Percentiles rank a stretch among this genome's conserved stretches.
Conservation (phyloP, 495 filamentous ascomycete species). For the Durotheca rogersii region DNA sequence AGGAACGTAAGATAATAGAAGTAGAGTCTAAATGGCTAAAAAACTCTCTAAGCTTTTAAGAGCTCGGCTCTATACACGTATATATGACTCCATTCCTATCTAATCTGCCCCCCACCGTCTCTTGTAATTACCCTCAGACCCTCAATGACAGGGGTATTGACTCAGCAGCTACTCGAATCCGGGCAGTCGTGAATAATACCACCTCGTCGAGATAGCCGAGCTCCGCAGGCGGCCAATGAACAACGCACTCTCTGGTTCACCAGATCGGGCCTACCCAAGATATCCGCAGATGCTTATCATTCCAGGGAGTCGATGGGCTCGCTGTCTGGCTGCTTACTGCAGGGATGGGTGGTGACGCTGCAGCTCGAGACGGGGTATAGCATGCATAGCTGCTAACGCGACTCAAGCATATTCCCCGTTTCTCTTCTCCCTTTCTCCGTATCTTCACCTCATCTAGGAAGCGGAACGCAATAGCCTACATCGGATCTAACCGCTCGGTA, state of each 20-base stretch:
- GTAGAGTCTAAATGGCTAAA: too few relatives aligned
- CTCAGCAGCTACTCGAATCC: too few relatives aligned
- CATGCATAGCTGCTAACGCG: conserved; percentile 4
- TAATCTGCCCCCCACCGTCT: too few relatives aligned
- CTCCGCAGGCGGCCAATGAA: conserved; percentile 8
- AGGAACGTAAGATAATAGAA: too few relatives aligned
- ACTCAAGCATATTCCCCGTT: too few relatives aligned
- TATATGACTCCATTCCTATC: conserved; percentile 12
- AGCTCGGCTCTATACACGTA: conserved; percentile 8
- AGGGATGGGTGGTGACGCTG: not conserved
- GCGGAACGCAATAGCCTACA: too few relatives aligned
- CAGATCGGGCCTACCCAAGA: conserved; percentile 9
- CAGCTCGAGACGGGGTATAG: conserved; percentile 12
- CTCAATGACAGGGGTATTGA: too few relatives aligned
- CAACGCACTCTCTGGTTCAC: conserved; percentile 6
- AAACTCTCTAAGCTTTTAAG: too few relatives aligned
- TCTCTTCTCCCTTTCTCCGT: too few relatives aligned
- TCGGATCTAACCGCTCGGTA: too few relatives aligned
- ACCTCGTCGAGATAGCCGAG: conserved; percentile 10
- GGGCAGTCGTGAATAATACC: conserved; percentile 6
- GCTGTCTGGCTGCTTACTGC: conserved; percentile 1
- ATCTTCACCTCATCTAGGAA: too few relatives aligned
- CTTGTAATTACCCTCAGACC: too few relatives aligned
- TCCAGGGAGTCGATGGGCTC: not conserved
- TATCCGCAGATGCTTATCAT: conserved; percentile 16